These are phyloP conservation scores for Trametes cingulata DNA, from an alignment of 768 basidiomycete species.

Conservation along the genomic window DNA sequence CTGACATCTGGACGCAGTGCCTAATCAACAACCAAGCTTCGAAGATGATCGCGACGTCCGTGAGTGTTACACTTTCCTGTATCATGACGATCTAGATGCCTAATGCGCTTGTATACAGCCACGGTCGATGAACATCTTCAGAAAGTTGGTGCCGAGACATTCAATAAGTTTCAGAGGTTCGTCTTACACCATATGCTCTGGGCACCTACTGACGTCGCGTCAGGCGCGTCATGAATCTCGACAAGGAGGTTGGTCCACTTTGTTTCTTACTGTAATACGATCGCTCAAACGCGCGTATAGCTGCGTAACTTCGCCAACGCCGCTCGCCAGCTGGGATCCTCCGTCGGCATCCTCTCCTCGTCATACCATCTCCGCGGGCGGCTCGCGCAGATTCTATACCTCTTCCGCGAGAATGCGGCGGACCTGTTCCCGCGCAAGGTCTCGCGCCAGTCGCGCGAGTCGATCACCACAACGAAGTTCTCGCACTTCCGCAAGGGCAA, in stretches of 20 bases:
- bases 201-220: not conserved
- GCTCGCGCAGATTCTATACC: slow-evolving; percentile 64
- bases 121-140: slow-evolving; percentile 73
- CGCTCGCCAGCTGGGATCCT: slow-evolving; percentile 73
- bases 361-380: slow-evolving; percentile 71
- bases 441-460: slow-evolving; percentile 42
- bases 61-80: slow-evolving; percentile 40
- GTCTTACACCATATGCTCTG: slow-evolving; percentile 15
- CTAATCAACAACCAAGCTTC: slow-evolving; percentile 46
- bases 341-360: slow-evolving; percentile 74
- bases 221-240: slow-evolving; percentile 61
- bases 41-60: slow-evolving; percentile 69
- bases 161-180: slow-evolving; percentile 63
- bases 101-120: too few species aligned
- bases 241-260: slow-evolving; percentile 75
- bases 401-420: slow-evolving; percentile 76
- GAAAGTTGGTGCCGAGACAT: slow-evolving; percentile 62
- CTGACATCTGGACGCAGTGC: slow-evolving; percentile 31
- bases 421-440: slow-evolving; percentile 75
- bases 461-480: slow-evolving; percentile 38
- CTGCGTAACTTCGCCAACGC: slow-evolving; percentile 77
- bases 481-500: slow-evolving; percentile 33
- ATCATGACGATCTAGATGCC: too few species aligned
- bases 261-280: too few species aligned
- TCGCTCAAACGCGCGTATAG: slow-evolving; percentile 39